These are phyloP conservation scores for Wallacemonas sp. DNA, from an alignment of 208 protist genomes.

Conservation along the genomic window DNA sequence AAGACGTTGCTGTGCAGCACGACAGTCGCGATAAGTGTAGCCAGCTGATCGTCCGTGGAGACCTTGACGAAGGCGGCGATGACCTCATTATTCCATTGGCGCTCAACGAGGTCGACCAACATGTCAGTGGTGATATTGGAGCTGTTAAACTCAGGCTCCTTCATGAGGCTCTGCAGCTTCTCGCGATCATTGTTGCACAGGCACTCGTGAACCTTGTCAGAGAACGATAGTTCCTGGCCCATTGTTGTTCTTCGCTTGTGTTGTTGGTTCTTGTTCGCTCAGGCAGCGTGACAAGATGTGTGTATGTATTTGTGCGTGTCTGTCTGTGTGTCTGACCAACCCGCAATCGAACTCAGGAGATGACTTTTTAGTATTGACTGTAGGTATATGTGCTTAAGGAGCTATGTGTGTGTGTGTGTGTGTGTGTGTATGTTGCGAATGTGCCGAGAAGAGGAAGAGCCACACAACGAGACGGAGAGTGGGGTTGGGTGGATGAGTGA, in stretches of 20 bases:
- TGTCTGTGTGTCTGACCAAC: too few relatives aligned
- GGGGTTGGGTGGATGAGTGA: too few relatives aligned
- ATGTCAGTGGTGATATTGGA: slow-evolving; percentile 47
- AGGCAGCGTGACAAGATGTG: too few relatives aligned
- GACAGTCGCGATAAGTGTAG: slow-evolving; percentile 48
- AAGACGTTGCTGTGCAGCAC: slow-evolving; percentile 64
- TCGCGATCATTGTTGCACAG: slow-evolving; percentile 61
- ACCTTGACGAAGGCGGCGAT: slow-evolving; percentile 53
- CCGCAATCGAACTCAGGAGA: too few relatives aligned
- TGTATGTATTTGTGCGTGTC: neutral
- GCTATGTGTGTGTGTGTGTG: too few relatives aligned
- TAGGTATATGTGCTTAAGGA: too few relatives aligned
- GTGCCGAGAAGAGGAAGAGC: too few relatives aligned
- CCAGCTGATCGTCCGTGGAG: slow-evolving; percentile 71
- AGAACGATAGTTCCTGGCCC: slow-evolving; percentile 61
- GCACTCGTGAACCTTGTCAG: slow-evolving; percentile 41
- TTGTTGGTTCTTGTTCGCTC: too few relatives aligned
- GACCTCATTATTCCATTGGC: slow-evolving; percentile 46
- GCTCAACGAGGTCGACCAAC: slow-evolving; percentile 61
- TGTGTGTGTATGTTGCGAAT: too few relatives aligned
- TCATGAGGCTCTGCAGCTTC: slow-evolving; percentile 38
- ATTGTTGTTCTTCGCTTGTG: slow-evolving; percentile 25
- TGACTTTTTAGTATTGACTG: too few relatives aligned
- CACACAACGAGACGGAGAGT: too few relatives aligned
- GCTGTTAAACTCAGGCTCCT: slow-evolving; percentile 36